Evolutionary conservation across 768 basidiomycete genomes (phyloP), one percentile per base, ranked within the genome.

Genomic region (Russula lepida): DNA sequence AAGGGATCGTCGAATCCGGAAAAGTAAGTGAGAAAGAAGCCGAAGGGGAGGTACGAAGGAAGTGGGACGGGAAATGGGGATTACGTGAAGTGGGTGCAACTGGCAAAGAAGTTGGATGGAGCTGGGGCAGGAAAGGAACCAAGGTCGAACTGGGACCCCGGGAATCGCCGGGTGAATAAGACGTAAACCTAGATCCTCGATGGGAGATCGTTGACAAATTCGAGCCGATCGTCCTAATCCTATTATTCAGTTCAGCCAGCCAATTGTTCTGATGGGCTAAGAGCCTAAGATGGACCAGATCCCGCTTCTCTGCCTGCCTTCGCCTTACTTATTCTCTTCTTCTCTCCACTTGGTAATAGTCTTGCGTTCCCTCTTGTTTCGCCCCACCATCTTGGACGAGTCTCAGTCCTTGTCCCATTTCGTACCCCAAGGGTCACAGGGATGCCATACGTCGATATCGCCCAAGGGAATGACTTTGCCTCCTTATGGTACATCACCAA

Each of bases 401-500:
- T 35, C 49, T n/a, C 33, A 30, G 35, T 32, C 28, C 17, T 46
- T 6, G 17, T 25, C 15, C 54, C n/a, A 25, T 2, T n/a, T 33
- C 47, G 30, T 23, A 9, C 19, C 6, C 11, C 44, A 6, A 33
- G 33, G 51, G 59, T 30, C 27, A 25, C 49, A 19, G 46, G 44
- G 13, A 67, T 68, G 66, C 67, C 67, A 44, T 67, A 67, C 58
- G 62, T 68, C 46, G 67, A 68, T 11, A 58, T 68, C 21, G 51
- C 61, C 17, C 60, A 56, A 44, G 63, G 54, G 9, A 52, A 23
- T 21, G 67, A 68, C 63, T 66, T 65, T 27, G 64, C 69, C 50
- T 67, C 68, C 5, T 43, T 71, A 32, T 71, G 64, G 67, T 71
- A 71, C 60, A 70, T 63, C 25, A 71, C 70, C 23, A 71, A 71